Conservation (phyloP, 768 basidiomycete species). For the Suillus fuscotomentosus region DNA sequence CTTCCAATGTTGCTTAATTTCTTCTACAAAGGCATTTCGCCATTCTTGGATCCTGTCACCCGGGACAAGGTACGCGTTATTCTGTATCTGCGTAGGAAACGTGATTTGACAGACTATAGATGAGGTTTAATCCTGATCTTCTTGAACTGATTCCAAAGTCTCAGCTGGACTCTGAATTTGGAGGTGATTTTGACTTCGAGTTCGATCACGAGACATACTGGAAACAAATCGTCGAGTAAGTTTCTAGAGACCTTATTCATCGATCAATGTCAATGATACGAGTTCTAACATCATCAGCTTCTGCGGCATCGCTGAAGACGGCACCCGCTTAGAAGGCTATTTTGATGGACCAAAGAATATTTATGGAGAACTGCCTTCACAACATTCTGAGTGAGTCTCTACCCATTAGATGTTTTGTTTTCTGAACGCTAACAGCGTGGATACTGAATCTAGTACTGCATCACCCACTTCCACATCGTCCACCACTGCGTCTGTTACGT, state of each 20-base stretch:
- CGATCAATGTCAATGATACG: not conserved
- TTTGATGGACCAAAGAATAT: conserved; percentile 23
- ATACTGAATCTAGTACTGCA: not conserved
- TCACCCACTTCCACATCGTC: not conserved
- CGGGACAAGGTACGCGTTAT: conserved; percentile 67
- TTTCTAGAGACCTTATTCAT: conserved; percentile 6
- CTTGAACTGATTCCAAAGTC: conserved; percentile 68
- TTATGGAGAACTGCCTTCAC: not conserved
- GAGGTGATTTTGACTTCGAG: conserved; percentile 70
- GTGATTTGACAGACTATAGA: conserved; percentile 40
- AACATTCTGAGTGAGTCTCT: not conserved
- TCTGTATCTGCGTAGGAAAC: not conserved
- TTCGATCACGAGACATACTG: conserved; percentile 78
- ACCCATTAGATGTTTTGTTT: not conserved
- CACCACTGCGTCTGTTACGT: not conserved
- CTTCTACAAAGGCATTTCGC: conserved; percentile 82
- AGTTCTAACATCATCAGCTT: conserved; percentile 34
- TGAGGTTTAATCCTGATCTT: conserved; percentile 87
- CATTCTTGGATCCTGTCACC: conserved; percentile 87
- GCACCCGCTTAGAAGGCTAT: conserved; percentile 40
- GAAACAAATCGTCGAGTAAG: conserved; percentile 72
- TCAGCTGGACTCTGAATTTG: conserved; percentile 83
- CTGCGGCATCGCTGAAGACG: conserved; percentile 56
- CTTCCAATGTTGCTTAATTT: conserved; percentile 72
- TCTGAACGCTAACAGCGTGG: not conserved